Percentiles rank a stretch among this genome's conserved stretches.
Conservation (phyloP, 1,139 yeast species). For the Yarrowia galli region DNA sequence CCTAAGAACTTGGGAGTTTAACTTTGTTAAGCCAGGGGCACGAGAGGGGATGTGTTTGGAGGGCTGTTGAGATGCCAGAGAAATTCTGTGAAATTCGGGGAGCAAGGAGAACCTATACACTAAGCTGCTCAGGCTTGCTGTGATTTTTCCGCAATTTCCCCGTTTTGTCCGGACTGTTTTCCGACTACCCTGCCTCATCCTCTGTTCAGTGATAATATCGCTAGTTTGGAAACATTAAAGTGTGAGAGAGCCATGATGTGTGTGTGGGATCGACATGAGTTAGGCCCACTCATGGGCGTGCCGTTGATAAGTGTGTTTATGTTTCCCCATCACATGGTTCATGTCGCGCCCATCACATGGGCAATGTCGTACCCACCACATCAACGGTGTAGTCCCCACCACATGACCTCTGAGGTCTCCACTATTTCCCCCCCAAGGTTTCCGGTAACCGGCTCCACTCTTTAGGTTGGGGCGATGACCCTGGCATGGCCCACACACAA, state of each 20-base stretch:
- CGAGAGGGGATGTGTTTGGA: no score
- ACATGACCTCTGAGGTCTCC: no score
- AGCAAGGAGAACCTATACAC: no score
- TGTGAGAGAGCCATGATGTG: no score
- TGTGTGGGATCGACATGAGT: background rate
- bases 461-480: slow-evolving; percentile 1
- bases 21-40: slow-evolving; percentile 6
- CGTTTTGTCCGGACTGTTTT: background rate
- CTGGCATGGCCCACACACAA: background rate
- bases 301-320: background rate
- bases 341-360: no score
- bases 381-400: no score
- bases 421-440: background rate
- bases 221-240: background rate
- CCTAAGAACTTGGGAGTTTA: background rate
- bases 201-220: background rate
- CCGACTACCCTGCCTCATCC: no score
- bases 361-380: no score
- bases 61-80: no score
- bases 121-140: no score
- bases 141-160: background rate
- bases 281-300: no score
- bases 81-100: no score
- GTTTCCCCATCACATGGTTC: background rate
- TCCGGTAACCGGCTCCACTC: background rate